Conservation (phyloP, 2,329 filamentous ascomycete genomes). For the Trichophyton equinum region DNA sequence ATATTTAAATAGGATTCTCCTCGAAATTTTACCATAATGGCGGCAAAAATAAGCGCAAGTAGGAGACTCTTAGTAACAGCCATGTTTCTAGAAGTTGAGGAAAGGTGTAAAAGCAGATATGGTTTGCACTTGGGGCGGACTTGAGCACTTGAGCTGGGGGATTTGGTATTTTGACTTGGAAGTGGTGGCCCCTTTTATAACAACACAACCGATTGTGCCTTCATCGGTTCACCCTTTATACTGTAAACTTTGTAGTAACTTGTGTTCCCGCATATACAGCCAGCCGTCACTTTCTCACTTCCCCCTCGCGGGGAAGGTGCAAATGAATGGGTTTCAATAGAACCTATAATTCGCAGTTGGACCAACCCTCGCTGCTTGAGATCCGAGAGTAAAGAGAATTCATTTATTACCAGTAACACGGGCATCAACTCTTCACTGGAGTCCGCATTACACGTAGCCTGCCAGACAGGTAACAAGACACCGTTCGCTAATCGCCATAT, state of each 20-base stretch:
- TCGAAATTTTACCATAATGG: neutral
- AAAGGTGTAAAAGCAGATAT: neutral
- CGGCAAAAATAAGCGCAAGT: neutral
- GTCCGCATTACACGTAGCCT: too few relatives aligned
- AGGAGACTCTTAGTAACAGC: neutral
- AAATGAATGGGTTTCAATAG: too few relatives aligned
- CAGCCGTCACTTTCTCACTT: too few relatives aligned
- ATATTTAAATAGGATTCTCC: neutral
- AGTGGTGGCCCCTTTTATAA: neutral
- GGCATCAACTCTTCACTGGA: too few relatives aligned
- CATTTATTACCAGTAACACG: too few relatives aligned
- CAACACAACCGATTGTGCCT: neutral
- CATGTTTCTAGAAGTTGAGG: neutral
- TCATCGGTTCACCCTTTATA: neutral
- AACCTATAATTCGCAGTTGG: too few relatives aligned
- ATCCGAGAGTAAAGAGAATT: too few relatives aligned
- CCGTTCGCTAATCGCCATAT: too few relatives aligned
- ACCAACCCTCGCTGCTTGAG: too few relatives aligned
- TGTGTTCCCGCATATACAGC: neutral
- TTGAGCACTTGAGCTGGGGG: too few relatives aligned
- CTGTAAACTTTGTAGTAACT: neutral
- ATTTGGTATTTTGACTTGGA: neutral
- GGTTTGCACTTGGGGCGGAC: neutral
- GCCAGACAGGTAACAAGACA: too few relatives aligned
- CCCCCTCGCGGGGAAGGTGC: too few relatives aligned